Percentiles rank a stretch among this genome's conserved stretches.
phyloP scores from a whole-genome alignment of 345 rosid genomes.

The Excoecaria cochinchinensis region DNA sequence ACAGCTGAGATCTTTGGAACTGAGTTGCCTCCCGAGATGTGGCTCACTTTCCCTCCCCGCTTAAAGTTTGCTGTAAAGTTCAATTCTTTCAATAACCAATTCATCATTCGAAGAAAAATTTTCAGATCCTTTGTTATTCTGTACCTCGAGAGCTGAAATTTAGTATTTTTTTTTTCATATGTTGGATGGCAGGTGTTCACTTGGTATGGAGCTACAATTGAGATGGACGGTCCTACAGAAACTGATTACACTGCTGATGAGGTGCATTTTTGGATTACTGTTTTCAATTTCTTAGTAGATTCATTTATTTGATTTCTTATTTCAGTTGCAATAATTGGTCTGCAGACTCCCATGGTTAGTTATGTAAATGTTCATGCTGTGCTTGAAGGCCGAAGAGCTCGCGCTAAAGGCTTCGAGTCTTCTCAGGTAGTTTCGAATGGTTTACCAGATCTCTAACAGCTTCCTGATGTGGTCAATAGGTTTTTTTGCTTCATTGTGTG shows the following conservation, averaged over 20 bases:
- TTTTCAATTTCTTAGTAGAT: not conserved
- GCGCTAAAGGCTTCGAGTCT: constrained; percentile 62
- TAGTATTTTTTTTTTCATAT: not conserved
- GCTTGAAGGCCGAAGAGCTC: constrained; percentile 62
- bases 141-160: not conserved
- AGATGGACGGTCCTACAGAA: constrained; percentile 80
- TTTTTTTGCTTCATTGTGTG: not conserved
- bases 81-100: not conserved
- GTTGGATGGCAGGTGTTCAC: constrained; percentile 63
- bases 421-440: constrained; percentile 44
- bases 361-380: too few species aligned
- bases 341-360: constrained; percentile 93
- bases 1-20: constrained; percentile 90
- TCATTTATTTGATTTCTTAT: not conserved
- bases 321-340: constrained; percentile 1
- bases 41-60: constrained; percentile 89
- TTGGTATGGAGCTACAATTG: constrained; percentile 92
- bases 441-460: not conserved
- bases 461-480: not conserved
- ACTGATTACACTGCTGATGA: constrained; percentile 94
- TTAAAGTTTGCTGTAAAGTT: constrained; percentile 70
- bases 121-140: not conserved
- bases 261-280: constrained; percentile 35
- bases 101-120: not conserved
- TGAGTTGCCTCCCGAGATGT: constrained; percentile 84